Percentiles rank a stretch among this genome's conserved stretches.
Evolutionary conservation across 2,329 filamentous ascomycete genomes (phyloP).

Genomic region (Ramichloridium luteum): DNA sequence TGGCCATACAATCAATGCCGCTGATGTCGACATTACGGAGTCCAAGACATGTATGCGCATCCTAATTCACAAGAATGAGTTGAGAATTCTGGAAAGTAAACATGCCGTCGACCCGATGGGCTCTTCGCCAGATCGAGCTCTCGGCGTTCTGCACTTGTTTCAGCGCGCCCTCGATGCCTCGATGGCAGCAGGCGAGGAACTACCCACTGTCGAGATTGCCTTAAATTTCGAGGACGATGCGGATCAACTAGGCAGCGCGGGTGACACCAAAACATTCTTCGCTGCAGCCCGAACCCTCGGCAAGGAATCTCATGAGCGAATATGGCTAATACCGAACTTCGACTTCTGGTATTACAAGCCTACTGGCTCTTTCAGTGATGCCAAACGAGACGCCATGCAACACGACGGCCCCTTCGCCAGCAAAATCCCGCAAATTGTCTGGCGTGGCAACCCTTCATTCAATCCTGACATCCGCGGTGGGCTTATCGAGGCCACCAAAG

Average conservation of each 20-base stretch:
- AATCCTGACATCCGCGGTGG: conserved; percentile 7
- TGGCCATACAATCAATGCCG: conserved; percentile 6
- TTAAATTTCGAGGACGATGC: not conserved
- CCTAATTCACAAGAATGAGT: conserved; percentile 11
- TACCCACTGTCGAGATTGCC: conserved; percentile 12
- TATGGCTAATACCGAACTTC: conserved; percentile 41
- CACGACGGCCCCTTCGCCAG: conserved; percentile 6
- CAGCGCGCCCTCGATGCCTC: conserved; percentile 11
- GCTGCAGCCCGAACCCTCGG: conserved; percentile 5
- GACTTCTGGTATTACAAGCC: conserved; percentile 37
- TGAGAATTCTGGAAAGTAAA: conserved; percentile 12
- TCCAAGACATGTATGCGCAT: conserved; percentile 6
- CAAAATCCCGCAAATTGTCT: conserved; percentile 14
- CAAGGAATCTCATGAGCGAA: conserved; percentile 23
- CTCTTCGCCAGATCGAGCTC: conserved; percentile 5
- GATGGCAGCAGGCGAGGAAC: conserved; percentile 7
- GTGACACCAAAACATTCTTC: conserved; percentile 8
- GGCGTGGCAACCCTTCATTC: conserved; percentile 15
- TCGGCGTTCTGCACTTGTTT: conserved; percentile 10
- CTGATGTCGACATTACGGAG: conserved; percentile 9
- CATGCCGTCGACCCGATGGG: conserved; percentile 6
- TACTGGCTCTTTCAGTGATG: conserved; percentile 10
- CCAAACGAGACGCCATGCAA: conserved; percentile 1
- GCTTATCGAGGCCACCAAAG: not conserved
- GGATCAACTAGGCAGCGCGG: not conserved